These are phyloP conservation scores for Candida pseudofarinosa DNA, from an alignment of 805 yeast species.

Conservation along the genomic window DNA sequence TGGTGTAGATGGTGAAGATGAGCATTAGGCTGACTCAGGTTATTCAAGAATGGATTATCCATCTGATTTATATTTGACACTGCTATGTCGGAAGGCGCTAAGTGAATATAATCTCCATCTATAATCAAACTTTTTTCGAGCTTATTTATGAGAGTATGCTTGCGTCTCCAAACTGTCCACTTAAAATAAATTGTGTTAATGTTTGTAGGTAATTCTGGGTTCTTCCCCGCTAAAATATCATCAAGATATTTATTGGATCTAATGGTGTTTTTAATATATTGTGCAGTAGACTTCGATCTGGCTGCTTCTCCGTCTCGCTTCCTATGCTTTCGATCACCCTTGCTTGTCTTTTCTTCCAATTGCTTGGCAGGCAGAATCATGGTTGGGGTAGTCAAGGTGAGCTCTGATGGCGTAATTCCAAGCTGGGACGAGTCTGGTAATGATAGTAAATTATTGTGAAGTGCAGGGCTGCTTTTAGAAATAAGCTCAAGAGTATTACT, in stretches of 20 bases:
- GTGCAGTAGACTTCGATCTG: not conserved
- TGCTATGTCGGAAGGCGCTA: slow-evolving; percentile 81
- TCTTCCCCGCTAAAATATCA: slow-evolving; percentile 25
- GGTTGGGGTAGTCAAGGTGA: slow-evolving; percentile 15
- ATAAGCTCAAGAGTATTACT: slow-evolving; percentile 17
- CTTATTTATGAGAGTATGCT: slow-evolving; percentile 74
- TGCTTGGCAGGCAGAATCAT: slow-evolving; percentile 21
- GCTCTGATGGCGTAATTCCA: slow-evolving; percentile 27
- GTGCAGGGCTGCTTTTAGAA: slow-evolving; percentile 5
- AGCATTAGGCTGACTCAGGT: slow-evolving; percentile 11
- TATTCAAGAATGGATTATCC: slow-evolving; percentile 29
- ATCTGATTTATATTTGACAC: slow-evolving; percentile 29
- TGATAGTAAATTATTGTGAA: not conserved
- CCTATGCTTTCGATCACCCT: not conserved
- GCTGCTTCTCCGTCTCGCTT: slow-evolving; percentile 1
- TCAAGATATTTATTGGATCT: slow-evolving; percentile 23
- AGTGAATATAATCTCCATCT: slow-evolving; percentile 91
- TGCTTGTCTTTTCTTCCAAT: slow-evolving; percentile 15
- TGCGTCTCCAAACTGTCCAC: slow-evolving; percentile 85
- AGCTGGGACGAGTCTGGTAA: slow-evolving; percentile 1
- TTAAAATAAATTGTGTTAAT: slow-evolving; percentile 64
- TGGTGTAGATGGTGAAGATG: slow-evolving; percentile 38
- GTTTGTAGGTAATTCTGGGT: slow-evolving; percentile 28
- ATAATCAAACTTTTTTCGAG: slow-evolving; percentile 81
- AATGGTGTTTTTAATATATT: slow-evolving; percentile 1